A percentile compares a stretch with the other conserved stretches of the same genome.
Evolutionary conservation across 2,329 filamentous ascomycete genomes (phyloP).

Genomic region (Apiospora aurea): DNA sequence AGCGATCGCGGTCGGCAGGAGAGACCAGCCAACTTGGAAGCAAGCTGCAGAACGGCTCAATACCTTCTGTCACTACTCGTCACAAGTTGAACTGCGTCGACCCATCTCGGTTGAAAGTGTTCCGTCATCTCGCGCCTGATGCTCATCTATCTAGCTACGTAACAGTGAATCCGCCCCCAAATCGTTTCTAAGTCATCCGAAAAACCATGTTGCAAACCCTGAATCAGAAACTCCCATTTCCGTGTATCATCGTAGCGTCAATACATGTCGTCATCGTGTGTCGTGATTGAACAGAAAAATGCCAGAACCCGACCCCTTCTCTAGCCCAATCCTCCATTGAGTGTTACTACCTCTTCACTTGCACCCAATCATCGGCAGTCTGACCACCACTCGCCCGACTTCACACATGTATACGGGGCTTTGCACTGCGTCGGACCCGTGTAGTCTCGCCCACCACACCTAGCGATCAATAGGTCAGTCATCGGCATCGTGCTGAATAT

Average conservation of each 20-base stretch:
- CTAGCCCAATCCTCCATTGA: background rate
- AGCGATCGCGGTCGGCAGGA: background rate
- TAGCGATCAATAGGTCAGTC: background rate
- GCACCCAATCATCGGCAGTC: slow-evolving; percentile 4
- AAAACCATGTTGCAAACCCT: background rate
- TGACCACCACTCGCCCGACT: slow-evolving; percentile 3
- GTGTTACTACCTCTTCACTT: too few relatives aligned
- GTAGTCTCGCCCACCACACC: background rate
- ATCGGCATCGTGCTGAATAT: too few relatives aligned
- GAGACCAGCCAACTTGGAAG: background rate
- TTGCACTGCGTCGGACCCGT: background rate
- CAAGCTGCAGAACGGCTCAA: too few relatives aligned
- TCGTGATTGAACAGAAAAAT: background rate
- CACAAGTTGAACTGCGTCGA: too few relatives aligned
- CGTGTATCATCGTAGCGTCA: background rate
- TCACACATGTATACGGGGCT: background rate
- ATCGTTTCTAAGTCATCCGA: background rate
- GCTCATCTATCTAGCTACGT: background rate
- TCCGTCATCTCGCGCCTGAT: background rate
- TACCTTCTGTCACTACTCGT: too few relatives aligned
- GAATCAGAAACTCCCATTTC: background rate
- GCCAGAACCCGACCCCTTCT: background rate
- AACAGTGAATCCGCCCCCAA: background rate
- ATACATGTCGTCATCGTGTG: background rate
- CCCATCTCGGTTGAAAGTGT: background rate